Percentiles rank a stretch among this genome's conserved stretches.
Evolutionary conservation across 176 grass and related monocot species (phyloP).

Genomic region (Carex kokanica): DNA sequence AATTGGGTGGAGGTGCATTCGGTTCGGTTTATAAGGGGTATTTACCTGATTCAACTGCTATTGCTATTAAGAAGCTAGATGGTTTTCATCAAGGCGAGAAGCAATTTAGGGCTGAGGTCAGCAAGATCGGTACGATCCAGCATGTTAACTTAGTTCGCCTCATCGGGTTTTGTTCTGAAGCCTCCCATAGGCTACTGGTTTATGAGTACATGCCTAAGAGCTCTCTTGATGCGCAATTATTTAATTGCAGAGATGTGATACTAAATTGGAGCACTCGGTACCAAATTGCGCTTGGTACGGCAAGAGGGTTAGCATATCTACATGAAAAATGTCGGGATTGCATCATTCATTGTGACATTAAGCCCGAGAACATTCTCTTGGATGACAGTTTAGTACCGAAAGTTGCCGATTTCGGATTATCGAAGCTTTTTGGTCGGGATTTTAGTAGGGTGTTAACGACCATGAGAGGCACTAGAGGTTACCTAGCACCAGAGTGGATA

Average conservation of each 20-base stretch:
- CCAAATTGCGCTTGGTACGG: constrained; percentile 69
- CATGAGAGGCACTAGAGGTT: constrained; percentile 80
- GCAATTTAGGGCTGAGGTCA: too few relatives aligned
- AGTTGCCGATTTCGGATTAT: constrained; percentile 78
- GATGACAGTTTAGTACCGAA: constrained; percentile 62
- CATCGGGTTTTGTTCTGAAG: too few relatives aligned
- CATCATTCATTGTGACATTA: constrained; percentile 91
- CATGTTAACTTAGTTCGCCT: too few relatives aligned
- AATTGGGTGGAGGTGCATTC: too few relatives aligned
- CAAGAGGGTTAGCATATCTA: constrained; percentile 68
- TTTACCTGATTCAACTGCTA: too few relatives aligned
- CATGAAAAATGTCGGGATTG: constrained; percentile 79
- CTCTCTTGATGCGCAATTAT: constrained; percentile 64
- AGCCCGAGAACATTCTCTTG: constrained; percentile 91
- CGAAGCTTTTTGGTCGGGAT: constrained; percentile 70
- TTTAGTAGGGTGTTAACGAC: constrained; percentile 86
- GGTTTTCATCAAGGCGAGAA: too few relatives aligned
- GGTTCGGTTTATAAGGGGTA: too few relatives aligned
- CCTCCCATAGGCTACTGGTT: too few relatives aligned
- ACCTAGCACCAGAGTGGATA: constrained; percentile 86
- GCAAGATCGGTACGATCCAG: too few relatives aligned
- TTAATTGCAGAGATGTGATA: constrained; percentile 32
- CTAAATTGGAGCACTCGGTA: constrained; percentile 55
- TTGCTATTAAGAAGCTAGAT: too few relatives aligned
- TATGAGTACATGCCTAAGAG: too few relatives aligned